These are phyloP conservation scores for Oenanthe sinensis DNA, from an alignment of 129 eudicot genomes.

Conservation along the genomic window DNA sequence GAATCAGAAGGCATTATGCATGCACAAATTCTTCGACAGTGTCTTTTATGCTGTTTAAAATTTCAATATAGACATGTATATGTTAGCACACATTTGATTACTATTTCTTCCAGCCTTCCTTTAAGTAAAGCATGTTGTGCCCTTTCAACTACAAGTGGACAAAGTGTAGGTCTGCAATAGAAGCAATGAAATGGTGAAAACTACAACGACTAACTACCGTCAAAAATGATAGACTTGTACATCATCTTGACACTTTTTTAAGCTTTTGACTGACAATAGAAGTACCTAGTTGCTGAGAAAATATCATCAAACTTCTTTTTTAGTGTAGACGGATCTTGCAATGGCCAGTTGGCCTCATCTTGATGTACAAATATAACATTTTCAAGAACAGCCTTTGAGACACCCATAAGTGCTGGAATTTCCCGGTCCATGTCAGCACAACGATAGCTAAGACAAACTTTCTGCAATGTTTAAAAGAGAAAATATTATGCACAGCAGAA, in stretches of 20 bases:
- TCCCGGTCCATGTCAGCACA: conserved; percentile 99
- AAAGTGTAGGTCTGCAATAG: neutral
- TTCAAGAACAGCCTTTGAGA: conserved; percentile 92
- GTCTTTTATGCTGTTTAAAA: neutral
- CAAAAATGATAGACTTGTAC: neutral
- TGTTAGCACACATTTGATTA: neutral
- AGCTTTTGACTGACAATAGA: neutral
- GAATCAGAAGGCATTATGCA: neutral
- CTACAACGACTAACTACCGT: neutral
- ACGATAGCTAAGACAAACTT: conserved; percentile 96
- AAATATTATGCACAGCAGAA: conserved; percentile 12
- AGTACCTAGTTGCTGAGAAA: conserved; percentile 86
- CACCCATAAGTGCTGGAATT: conserved; percentile 99
- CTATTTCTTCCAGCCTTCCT: neutral
- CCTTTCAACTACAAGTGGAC: neutral
- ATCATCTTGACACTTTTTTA: neutral
- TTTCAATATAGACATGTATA: neutral
- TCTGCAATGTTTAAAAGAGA: conserved; percentile 40
- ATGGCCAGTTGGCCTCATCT: conserved; percentile 98
- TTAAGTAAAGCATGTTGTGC: neutral
- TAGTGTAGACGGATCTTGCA: conserved; percentile 85
- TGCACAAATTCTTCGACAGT: neutral
- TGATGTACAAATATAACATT: conserved; percentile 98
- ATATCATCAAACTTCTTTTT: conserved; percentile 98
- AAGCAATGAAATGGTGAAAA: neutral